Percentiles rank a stretch among this genome's conserved stretches.
Conservation (phyloP, 139 green algal species). For the Chlamydomonas incerta region DNA sequence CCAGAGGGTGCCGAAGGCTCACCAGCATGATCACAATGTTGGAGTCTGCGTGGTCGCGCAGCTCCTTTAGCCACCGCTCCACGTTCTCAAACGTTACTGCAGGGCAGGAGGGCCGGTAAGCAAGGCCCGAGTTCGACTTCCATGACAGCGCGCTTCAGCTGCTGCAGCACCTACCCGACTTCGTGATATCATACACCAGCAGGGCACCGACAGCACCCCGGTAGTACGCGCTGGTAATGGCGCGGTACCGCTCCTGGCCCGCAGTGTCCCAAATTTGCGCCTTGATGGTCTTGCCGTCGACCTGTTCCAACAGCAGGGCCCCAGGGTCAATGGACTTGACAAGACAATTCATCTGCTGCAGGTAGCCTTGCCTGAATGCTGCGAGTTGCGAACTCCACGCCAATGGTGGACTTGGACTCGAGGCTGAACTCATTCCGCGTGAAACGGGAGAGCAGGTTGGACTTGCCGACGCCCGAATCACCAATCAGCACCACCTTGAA, state of each 20-base stretch:
- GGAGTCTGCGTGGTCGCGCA: conserved; percentile 96
- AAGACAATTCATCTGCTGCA: not conserved
- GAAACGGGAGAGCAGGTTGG: conserved; percentile 97
- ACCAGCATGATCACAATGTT: conserved; percentile 99
- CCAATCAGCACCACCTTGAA: conserved; percentile 99
- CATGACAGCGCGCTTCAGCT: not conserved
- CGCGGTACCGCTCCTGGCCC: conserved; percentile 97
- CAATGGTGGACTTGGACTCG: conserved; percentile 99
- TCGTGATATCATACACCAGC: conserved; percentile 99
- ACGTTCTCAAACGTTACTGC: conserved; percentile 98
- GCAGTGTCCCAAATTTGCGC: conserved; percentile 99
- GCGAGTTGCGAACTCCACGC: conserved; percentile 98
- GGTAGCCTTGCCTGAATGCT: conserved; percentile 90
- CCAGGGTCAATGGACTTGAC: no score
- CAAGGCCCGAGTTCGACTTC: not conserved
- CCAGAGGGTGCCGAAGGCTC: no score
- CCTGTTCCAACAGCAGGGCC: conserved; percentile 60
- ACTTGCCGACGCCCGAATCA: conserved; percentile 98
- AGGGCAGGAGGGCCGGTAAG: not conserved
- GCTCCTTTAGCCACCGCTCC: conserved; percentile 98
- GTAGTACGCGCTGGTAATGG: conserved; percentile 99
- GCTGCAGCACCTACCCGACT: conserved; percentile 72
- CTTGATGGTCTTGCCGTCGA: conserved; percentile 99
- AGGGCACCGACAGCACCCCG: conserved; percentile 96
- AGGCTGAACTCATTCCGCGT: conserved; percentile 99